Evolutionary conservation across 176 grass and related monocot species (phyloP), one percentile per base, ranked within the genome.

Genomic region (Aechmea fasciata): DNA sequence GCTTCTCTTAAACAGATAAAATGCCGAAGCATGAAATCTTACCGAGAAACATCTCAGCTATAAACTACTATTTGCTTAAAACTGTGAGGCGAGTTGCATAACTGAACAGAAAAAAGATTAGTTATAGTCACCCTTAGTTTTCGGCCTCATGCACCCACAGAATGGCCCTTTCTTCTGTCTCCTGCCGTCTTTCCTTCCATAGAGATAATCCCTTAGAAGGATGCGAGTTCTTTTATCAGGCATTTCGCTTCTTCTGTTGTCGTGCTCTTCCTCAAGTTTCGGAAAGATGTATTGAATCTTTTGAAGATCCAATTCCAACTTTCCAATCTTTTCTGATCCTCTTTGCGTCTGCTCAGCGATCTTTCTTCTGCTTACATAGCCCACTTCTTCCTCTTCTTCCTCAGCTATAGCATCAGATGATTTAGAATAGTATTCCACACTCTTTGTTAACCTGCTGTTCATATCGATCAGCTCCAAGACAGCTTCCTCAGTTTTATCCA

Each of bases 131-230:
- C 33, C 81, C 51, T 62, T 73, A 3, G 47, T 76, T 66, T 87
- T 89, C 67, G 78, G 68, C 51, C 83, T 86, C 76, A 90, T 75
- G 50, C 87, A 94, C n/a, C 95, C 87, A 71, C 90, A 99, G 74
- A 99, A 85, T 0, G 75, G 84, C 3, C 13, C 47, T 71, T 57
- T 81, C 78, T 90, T 92, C 76, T 74, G 85, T 10, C 59, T 70
- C 6, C 79, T 52, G 67, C 64, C 67, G 12, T 85, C 82, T 78
- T 71, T 88, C 80, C 87, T 88, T 18, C 95, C 90, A 50, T 99
- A 88, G 28, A 99, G 71, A 83, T 99, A 99, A 82, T 99, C 95
- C 72, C 78, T 90, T 63, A 99, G 52, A 76, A 82, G 79, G 47
- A 99, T 87, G 17, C 90, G 82, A 49, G 77, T 85, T 29, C 90